Evolutionary conservation across 768 basidiomycete genomes (phyloP).

Genomic region (Leccinum imitatum): DNA sequence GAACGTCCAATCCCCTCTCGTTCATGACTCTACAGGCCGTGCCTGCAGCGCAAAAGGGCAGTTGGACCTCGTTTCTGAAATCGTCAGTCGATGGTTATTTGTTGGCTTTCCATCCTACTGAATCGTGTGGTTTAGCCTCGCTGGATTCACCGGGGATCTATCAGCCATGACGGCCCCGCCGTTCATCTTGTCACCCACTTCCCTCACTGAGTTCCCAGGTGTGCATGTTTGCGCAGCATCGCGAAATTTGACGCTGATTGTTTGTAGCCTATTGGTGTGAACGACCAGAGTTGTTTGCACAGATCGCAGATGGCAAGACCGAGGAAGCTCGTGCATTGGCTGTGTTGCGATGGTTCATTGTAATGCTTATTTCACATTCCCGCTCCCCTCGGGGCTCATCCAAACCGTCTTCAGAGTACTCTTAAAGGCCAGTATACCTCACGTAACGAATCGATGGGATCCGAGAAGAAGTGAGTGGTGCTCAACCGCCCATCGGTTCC

Average conservation of each 20-base stretch:
- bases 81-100: slow-evolving; percentile 51
- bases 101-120: slow-evolving; percentile 1
- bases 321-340: slow-evolving; percentile 73
- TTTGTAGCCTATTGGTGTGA: slow-evolving; percentile 92
- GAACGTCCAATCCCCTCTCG: slow-evolving; percentile 22
- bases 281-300: slow-evolving; percentile 84
- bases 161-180: slow-evolving; percentile 83
- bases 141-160: slow-evolving; percentile 85
- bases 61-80: slow-evolving; percentile 91
- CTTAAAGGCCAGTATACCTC: slow-evolving; percentile 95
- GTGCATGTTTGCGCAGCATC: slow-evolving; percentile 21
- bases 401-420: slow-evolving; percentile 57
- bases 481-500: slow-evolving; percentile 1
- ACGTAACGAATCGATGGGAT: slow-evolving; percentile 92
- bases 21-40: slow-evolving; percentile 52
- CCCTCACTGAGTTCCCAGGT: slow-evolving; percentile 92
- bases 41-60: slow-evolving; percentile 77
- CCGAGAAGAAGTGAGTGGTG: slow-evolving; percentile 86
- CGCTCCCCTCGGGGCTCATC: slow-evolving; percentile 4
- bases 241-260: slow-evolving; percentile 4
- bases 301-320: slow-evolving; percentile 74
- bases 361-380: slow-evolving; percentile 27
- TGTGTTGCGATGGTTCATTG: slow-evolving; percentile 96
- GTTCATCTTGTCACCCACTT: slow-evolving; percentile 90
- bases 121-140: slow-evolving; percentile 50